Evolutionary conservation across 1,139 yeast genomes (phyloP).

Genomic region (Taiozyma sp.): DNA sequence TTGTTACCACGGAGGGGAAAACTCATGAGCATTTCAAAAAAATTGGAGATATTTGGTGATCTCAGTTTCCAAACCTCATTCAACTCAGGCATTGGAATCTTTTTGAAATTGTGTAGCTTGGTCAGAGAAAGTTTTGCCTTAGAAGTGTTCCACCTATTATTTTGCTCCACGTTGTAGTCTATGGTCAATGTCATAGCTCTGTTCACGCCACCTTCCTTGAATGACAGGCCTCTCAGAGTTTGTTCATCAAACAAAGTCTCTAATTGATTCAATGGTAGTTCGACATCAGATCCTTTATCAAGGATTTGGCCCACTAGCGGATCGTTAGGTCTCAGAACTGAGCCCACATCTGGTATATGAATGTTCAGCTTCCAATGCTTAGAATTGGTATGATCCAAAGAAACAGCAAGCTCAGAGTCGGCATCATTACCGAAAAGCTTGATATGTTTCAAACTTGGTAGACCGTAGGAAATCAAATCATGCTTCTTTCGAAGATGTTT

Average conservation of each 20-base stretch:
- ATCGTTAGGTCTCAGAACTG: constrained; percentile 18
- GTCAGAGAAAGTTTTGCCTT: constrained; percentile 9
- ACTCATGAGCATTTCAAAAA: constrained; percentile 10
- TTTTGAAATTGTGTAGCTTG: constrained; percentile 11
- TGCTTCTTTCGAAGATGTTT: constrained; percentile 13
- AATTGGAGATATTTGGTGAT: constrained; percentile 12
- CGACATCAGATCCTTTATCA: constrained; percentile 6
- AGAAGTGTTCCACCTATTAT: constrained; percentile 14
- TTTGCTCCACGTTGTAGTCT: constrained; percentile 8
- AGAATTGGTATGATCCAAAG: constrained; percentile 29
- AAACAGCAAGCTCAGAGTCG: constrained; percentile 26
- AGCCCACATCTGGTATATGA: constrained; percentile 40
- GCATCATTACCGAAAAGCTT: constrained; percentile 1
- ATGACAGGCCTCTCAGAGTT: constrained; percentile 5
- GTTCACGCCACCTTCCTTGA: constrained; percentile 5
- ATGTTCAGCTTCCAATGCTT: constrained; percentile 32
- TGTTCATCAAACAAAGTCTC: constrained; percentile 5
- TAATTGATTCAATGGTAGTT: not conserved
- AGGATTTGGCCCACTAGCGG: constrained; percentile 2
- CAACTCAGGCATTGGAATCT: constrained; percentile 15
- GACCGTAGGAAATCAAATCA: constrained; percentile 9
- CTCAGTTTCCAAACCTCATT: constrained; percentile 20
- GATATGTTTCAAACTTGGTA: constrained; percentile 9
- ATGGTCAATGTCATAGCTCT: constrained; percentile 15
- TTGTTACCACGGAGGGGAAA: not conserved